These are phyloP conservation scores for Coccinonectria pachysandricola DNA, from an alignment of 2,329 filamentous ascomycete genomes.

Conservation along the genomic window DNA sequence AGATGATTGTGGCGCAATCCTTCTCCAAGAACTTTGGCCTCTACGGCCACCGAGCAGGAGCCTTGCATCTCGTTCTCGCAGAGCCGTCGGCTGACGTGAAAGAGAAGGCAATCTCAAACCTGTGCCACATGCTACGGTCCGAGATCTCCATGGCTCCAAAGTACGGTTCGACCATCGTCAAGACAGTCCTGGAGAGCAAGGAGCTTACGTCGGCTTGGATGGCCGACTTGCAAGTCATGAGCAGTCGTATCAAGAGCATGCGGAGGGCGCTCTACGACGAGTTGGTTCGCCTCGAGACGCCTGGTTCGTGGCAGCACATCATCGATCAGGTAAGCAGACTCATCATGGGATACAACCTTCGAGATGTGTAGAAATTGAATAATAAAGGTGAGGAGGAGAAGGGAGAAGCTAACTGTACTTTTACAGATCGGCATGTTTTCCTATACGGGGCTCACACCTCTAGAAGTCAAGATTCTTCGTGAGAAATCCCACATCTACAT, in stretches of 20 bases:
- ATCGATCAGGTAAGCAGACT: constrained; percentile 54
- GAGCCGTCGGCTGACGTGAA: constrained; percentile 62
- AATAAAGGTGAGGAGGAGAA: too few relatives aligned
- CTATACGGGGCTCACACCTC: constrained; percentile 68
- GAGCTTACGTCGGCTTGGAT: constrained; percentile 82
- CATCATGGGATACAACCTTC: too few relatives aligned
- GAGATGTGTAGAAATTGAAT: too few relatives aligned
- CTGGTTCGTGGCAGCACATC: constrained; percentile 91
- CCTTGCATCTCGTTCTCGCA: constrained; percentile 85
- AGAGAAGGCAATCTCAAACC: constrained; percentile 7
- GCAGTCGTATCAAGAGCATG: constrained; percentile 87
- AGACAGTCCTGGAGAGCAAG: constrained; percentile 71
- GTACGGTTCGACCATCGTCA: constrained; percentile 82
- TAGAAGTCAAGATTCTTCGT: constrained; percentile 60
- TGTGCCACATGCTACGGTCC: constrained; percentile 66
- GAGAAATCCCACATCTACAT: constrained; percentile 69
- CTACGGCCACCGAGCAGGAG: constrained; percentile 93
- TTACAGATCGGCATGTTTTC: constrained; percentile 98
- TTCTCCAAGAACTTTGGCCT: constrained; percentile 98
- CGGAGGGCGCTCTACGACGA: constrained; percentile 64
- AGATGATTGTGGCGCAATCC: constrained; percentile 77
- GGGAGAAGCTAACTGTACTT: constrained; percentile 3
- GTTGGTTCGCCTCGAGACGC: constrained; percentile 76
- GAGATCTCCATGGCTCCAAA: constrained; percentile 95
- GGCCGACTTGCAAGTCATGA: constrained; percentile 83